Conservation (phyloP, 1,139 yeast genomes). For the Blastobotrys buckinghamii region DNA sequence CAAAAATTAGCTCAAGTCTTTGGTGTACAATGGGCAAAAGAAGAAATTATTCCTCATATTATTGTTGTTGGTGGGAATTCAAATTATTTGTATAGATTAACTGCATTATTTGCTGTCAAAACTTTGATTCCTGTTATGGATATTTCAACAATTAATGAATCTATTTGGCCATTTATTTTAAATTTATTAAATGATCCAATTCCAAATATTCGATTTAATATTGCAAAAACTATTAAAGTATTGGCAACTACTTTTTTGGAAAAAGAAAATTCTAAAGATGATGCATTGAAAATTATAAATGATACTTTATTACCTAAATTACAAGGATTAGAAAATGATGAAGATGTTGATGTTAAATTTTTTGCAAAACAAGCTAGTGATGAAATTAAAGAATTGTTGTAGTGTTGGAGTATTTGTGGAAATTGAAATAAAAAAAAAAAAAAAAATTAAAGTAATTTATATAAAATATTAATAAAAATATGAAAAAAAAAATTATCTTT, state of each 20-base stretch:
- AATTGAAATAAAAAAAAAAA: background rate
- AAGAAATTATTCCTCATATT: slow-evolving; percentile 73
- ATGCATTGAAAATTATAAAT: slow-evolving; percentile 41
- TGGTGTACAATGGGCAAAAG: slow-evolving; percentile 91
- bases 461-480: background rate
- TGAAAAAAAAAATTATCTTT: background rate
- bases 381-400: slow-evolving; percentile 23
- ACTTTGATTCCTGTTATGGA: slow-evolving; percentile 57
- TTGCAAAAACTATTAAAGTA: slow-evolving; percentile 74
- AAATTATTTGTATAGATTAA: slow-evolving; percentile 85
- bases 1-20: slow-evolving; percentile 76
- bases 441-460: background rate
- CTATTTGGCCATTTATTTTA: slow-evolving; percentile 73
- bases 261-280: slow-evolving; percentile 13
- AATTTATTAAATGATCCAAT: slow-evolving; percentile 72
- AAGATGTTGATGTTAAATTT: slow-evolving; percentile 84
- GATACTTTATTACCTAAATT: slow-evolving; percentile 58
- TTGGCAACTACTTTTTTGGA: slow-evolving; percentile 46
- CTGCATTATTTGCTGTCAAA: slow-evolving; percentile 83
- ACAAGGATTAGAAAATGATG: slow-evolving; percentile 57
- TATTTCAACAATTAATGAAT: slow-evolving; percentile 48
- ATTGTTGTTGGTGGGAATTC: slow-evolving; percentile 46
- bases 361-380: slow-evolving; percentile 57
- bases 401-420: background rate
- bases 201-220: slow-evolving; percentile 92